Evolutionary conservation across 2,329 filamentous ascomycete species (phyloP).

Genomic region (Chaetomiaceae sp.): DNA sequence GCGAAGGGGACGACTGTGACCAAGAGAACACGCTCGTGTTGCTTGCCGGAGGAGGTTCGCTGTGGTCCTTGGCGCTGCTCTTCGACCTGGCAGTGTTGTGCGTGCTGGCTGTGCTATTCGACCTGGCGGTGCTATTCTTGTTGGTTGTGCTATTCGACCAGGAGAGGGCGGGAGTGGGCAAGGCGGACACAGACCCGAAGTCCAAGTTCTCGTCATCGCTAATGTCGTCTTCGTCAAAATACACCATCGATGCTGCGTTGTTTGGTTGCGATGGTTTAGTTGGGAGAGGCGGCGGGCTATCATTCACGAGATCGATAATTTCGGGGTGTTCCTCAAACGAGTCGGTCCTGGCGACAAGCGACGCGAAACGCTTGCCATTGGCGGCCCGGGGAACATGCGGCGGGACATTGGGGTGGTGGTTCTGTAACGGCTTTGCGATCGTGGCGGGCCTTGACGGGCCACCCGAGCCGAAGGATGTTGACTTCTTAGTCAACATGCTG

Average conservation of each 20-base stretch:
- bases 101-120: no score
- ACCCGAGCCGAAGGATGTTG: constrained; percentile 32
- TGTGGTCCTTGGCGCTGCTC: not conserved
- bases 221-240: constrained; percentile 77
- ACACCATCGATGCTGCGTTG: constrained; percentile 37
- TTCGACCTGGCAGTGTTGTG: no score
- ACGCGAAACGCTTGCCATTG: constrained; percentile 30
- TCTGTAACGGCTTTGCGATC: constrained; percentile 28
- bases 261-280: constrained; percentile 25
- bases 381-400: constrained; percentile 17
- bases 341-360: constrained; percentile 41
- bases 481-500: constrained; percentile 45
- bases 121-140: no score
- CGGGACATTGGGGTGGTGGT: constrained; percentile 33
- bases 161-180: no score
- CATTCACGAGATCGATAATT: constrained; percentile 35
- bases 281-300: constrained; percentile 21
- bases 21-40: constrained; percentile 52
- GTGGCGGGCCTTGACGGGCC: constrained; percentile 19
- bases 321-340: constrained; percentile 44
- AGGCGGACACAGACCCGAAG: constrained; percentile 54
- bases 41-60: constrained; percentile 23
- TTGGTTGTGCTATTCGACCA: no score
- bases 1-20: constrained; percentile 61
- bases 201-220: constrained; percentile 75